These are phyloP conservation scores for Aspergillus sclerotialis DNA, from an alignment of 2,329 filamentous ascomycete species.

Conservation along the genomic window DNA sequence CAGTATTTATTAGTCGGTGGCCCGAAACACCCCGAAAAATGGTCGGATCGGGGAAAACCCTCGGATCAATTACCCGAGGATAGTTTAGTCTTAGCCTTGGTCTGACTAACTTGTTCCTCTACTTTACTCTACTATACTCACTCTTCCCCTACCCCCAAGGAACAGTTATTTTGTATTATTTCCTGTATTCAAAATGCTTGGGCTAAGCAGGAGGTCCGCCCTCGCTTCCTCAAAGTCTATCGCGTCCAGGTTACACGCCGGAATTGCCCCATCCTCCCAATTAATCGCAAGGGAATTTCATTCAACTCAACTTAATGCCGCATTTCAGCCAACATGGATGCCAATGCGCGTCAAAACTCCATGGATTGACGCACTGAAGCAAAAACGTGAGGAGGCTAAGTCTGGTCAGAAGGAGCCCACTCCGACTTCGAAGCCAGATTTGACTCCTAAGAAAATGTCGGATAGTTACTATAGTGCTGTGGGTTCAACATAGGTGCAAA, in stretches of 20 bases:
- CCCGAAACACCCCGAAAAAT: no score
- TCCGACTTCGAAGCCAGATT: constrained; percentile 42
- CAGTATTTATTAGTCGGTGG: neutral
- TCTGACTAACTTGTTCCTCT: neutral
- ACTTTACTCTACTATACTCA: neutral
- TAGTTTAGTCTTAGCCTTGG: no score
- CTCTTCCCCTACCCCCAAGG: no score
- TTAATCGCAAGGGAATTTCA: constrained; percentile 19
- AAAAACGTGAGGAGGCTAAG: constrained; percentile 41
- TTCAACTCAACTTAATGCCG: constrained; percentile 17
- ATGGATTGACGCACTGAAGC: constrained; percentile 59
- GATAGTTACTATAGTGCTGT: constrained; percentile 65
- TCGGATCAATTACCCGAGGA: no score
- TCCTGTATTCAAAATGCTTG: no score
- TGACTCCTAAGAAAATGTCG: constrained; percentile 61
- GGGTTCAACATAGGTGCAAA: constrained; percentile 21
- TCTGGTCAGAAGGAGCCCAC: constrained; percentile 13
- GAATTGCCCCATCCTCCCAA: neutral
- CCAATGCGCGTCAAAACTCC: constrained; percentile 57
- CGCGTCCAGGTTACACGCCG: constrained; percentile 4
- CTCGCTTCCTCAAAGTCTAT: constrained; percentile 13
- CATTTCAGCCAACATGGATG: constrained; percentile 36
- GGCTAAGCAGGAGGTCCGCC: constrained; percentile 12
- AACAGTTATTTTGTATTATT: no score
- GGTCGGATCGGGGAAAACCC: no score